Evolutionary conservation across 371 early-diverging fungal species (phyloP), one percentile per base, ranked within the genome.

Genomic region (Apophysomyces variabilis): DNA sequence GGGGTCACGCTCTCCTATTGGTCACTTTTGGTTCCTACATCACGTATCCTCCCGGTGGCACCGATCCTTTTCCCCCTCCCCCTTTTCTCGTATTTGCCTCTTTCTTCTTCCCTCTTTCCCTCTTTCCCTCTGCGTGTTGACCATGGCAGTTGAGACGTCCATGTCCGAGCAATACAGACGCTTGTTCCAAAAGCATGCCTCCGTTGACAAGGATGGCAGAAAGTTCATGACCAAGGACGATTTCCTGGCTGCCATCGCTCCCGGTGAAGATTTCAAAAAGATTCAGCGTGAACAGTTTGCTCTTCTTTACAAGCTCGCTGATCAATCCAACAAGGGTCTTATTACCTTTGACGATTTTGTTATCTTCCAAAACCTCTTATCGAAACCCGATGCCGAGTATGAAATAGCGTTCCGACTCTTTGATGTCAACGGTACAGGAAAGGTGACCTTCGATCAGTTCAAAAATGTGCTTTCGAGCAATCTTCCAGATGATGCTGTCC

Each of bases 371-470:
- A 79, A 85, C 66, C 66, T 93, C 62, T 75, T 96, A 38, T 78
- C 87, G 36, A 87, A 83, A 47, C 89, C 94, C 32, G 92, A 93
- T 72, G 95, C 94, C 14, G 94, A 93, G 65, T 92, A 88, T 66
- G 88, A 92, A 70, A 85, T 95, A 46, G 91, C 92, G 14, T 93
- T 92, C 75, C 85, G 87, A 26, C 74, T 91, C 50, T 90, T 92
- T 73, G 89, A 91, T 69, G 70, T 84, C 47, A 68, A 77, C 44
- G 85, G 87, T 41, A 80, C 83, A 3, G 90, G 87, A 69, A 86
- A 87, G 74, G 79, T 88, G 62, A 85, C 87, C 18, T 76, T 89
- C 59, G 87, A 87, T 26, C 88, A 89, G 65, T 87, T 93, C 81
- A 87, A 87, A 67, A 71, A 82, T 6, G 87, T 90, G n/a, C 75